A percentile compares a stretch with the other conserved stretches of the same genome.
Evolutionary conservation across 83 land plant genomes (phyloP).

Genomic region (Diphasiastrum complanatum): DNA sequence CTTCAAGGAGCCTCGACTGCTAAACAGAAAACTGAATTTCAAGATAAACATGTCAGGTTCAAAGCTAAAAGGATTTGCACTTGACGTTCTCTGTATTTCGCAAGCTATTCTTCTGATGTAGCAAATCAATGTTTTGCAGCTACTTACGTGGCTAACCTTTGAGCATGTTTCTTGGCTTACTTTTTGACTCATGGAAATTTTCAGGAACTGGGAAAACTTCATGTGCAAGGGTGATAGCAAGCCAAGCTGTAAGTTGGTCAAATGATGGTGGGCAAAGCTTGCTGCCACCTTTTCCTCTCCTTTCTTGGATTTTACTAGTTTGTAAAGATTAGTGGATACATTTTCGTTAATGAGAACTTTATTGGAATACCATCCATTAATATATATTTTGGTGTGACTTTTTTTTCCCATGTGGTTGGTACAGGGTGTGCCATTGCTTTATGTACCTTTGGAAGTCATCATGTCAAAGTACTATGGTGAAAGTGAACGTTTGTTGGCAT

Average conservation of each 20-base stretch:
- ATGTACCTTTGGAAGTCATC: constrained; percentile 88
- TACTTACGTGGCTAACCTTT: too few relatives aligned
- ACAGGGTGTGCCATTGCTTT: constrained; percentile 90
- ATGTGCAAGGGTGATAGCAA: constrained; percentile 93
- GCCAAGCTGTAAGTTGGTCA: constrained; percentile 64
- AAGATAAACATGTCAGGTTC: too few relatives aligned
- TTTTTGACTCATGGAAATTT: constrained; percentile 6
- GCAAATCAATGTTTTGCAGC: too few relatives aligned
- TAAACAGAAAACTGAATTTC: too few relatives aligned
- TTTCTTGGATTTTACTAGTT: constrained; percentile 8
- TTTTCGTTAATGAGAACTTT: neutral
- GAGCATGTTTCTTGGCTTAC: too few relatives aligned
- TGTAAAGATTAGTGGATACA: neutral
- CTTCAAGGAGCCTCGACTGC: too few relatives aligned
- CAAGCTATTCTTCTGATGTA: too few relatives aligned
- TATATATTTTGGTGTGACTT: neutral
- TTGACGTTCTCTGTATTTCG: too few relatives aligned
- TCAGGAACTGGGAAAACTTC: constrained; percentile 98
- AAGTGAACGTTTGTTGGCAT: constrained; percentile 85
- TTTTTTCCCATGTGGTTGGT: neutral
- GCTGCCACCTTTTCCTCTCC: neutral
- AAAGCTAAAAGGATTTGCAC: too few relatives aligned
- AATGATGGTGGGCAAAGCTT: neutral
- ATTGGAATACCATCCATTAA: neutral
- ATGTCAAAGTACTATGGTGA: constrained; percentile 98